A percentile compares a stretch with the other conserved stretches of the same genome.
These are phyloP conservation scores for Aspergillus sp. DNA, from an alignment of 2,329 filamentous ascomycete genomes.

Conservation along the genomic window DNA sequence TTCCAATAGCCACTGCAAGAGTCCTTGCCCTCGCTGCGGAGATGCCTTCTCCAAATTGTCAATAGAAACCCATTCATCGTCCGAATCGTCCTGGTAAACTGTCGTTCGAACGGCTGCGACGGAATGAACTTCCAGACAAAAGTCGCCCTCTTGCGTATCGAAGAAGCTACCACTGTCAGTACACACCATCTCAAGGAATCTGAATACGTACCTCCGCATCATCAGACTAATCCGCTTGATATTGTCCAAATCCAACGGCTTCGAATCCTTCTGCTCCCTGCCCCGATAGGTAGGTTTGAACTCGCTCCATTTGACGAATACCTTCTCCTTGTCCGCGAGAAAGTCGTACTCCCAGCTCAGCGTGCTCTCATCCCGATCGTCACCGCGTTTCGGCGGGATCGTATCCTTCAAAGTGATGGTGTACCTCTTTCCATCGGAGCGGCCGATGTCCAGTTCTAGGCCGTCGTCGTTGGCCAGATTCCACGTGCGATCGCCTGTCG, in stretches of 20 bases:
- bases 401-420: conserved; percentile 73
- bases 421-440: conserved; percentile 63
- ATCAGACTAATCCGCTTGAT: conserved; percentile 72
- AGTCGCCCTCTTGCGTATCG: conserved; percentile 67
- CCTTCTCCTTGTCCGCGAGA: conserved; percentile 23
- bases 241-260: conserved; percentile 56
- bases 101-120: conserved; percentile 47
- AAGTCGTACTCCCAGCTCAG: conserved; percentile 76
- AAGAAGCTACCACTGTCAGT: conserved; percentile 62
- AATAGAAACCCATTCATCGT: background rate
- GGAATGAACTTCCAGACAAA: conserved; percentile 56
- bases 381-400: conserved; percentile 53
- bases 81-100: background rate
- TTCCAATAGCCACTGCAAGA: background rate
- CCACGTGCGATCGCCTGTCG: conserved; percentile 56
- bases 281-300: conserved; percentile 74
- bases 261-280: conserved; percentile 58
- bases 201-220: conserved; percentile 66
- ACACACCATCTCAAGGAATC: background rate
- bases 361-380: conserved; percentile 68
- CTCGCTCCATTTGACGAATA: conserved; percentile 62
- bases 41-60: background rate
- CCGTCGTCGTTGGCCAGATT: conserved; percentile 64
- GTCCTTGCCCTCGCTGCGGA: background rate
- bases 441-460: conserved; percentile 52